A percentile compares a stretch with the other conserved stretches of the same genome.
Conservation (phyloP, 2,329 filamentous ascomycete species). For the Xylaria multiplex region DNA sequence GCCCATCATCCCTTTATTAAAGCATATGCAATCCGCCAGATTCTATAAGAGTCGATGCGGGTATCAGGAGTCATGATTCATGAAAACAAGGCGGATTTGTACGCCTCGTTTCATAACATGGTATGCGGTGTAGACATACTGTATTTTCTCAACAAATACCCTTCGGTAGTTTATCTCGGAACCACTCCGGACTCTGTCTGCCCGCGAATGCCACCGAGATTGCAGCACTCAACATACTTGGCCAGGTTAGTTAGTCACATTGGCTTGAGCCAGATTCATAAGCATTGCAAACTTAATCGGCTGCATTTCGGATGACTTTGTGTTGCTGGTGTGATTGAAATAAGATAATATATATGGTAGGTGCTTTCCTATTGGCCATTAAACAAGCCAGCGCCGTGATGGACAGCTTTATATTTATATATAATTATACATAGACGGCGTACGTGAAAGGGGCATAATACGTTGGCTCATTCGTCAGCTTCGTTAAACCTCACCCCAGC, state of each 20-base stretch:
- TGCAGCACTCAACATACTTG: neutral
- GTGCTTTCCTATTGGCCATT: constrained; percentile 21
- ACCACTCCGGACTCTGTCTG: constrained; percentile 30
- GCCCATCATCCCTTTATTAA: constrained; percentile 4
- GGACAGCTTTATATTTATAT: constrained; percentile 30
- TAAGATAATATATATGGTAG: constrained; percentile 17
- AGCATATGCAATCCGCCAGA: constrained; percentile 2
- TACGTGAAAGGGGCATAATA: constrained; percentile 17
- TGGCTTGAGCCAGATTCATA: neutral
- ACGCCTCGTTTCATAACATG: constrained; percentile 20
- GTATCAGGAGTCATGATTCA: constrained; percentile 19
- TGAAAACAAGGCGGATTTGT: constrained; percentile 35
- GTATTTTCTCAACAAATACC: constrained; percentile 4
- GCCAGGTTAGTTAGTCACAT: neutral
- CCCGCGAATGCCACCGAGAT: constrained; percentile 33
- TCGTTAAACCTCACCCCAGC: constrained; percentile 78
- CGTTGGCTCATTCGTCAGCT: constrained; percentile 21
- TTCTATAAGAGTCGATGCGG: constrained; percentile 29
- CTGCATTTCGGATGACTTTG: constrained; percentile 26
- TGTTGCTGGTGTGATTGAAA: constrained; percentile 19
- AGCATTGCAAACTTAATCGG: constrained; percentile 14
- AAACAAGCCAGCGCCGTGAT: constrained; percentile 17
- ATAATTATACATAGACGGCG: constrained; percentile 36
- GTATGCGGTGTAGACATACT: neutral
- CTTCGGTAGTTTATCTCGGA: constrained; percentile 35